Evolutionary conservation across 2,329 filamentous ascomycete genomes (phyloP).

Genomic region (Sordariomycetes sp.): DNA sequence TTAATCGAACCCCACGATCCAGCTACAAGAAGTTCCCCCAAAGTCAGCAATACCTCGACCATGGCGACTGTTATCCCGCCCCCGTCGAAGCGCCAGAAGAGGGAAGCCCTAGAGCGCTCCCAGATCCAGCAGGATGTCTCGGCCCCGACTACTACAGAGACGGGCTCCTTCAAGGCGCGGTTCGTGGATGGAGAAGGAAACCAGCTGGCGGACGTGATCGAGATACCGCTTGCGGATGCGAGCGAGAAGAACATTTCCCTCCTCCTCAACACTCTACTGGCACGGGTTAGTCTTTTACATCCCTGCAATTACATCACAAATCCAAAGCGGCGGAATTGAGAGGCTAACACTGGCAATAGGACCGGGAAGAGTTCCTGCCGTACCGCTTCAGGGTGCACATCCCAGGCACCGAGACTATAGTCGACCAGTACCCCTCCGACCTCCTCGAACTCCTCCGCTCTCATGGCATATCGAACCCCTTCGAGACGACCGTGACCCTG

Average conservation of each 20-base stretch:
- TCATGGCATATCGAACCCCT: slow-evolving; percentile 47
- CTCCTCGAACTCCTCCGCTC: slow-evolving; percentile 41
- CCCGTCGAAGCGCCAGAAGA: slow-evolving; percentile 77
- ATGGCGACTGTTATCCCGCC: slow-evolving; percentile 82
- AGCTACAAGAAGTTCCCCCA: background rate
- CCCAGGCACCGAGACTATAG: slow-evolving; percentile 37
- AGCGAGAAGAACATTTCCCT: slow-evolving; percentile 83
- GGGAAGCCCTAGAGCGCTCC: slow-evolving; percentile 60
- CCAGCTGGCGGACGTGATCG: slow-evolving; percentile 58
- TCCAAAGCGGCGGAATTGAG: background rate
- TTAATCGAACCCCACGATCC: background rate
- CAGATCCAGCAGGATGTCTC: slow-evolving; percentile 66
- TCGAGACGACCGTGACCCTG: slow-evolving; percentile 43
- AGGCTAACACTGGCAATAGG: slow-evolving; percentile 17
- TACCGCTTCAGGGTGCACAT: slow-evolving; percentile 52
- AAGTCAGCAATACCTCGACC: background rate
- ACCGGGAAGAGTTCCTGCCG: slow-evolving; percentile 48
- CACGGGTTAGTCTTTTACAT: slow-evolving; percentile 42
- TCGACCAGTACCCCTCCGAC: slow-evolving; percentile 46
- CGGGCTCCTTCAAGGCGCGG: slow-evolving; percentile 73
- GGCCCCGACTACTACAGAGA: slow-evolving; percentile 54
- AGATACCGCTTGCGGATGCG: slow-evolving; percentile 74
- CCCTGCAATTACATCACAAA: background rate
- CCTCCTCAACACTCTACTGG: slow-evolving; percentile 74
- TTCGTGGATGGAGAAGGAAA: slow-evolving; percentile 75